phyloP scores from a whole-genome alignment of 78 protist genomes.

The Polysphondylium violaceum region DNA sequence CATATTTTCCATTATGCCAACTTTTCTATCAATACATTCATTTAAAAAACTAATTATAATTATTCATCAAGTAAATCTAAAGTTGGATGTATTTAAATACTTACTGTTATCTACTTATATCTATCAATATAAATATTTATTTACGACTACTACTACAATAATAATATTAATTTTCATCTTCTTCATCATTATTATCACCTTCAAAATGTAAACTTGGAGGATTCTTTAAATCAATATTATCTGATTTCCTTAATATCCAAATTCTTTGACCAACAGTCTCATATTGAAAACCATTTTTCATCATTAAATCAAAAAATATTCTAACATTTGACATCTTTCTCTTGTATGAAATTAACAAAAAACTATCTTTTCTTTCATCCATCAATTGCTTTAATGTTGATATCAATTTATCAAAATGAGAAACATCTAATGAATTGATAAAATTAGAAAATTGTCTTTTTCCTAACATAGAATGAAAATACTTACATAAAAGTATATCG shows the following conservation, averaged over 20 bases:
- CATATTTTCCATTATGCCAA: too few relatives aligned
- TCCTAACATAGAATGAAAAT: too few relatives aligned
- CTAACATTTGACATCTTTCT: constrained; percentile 32
- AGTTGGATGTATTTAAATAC: neutral
- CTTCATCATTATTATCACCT: too few relatives aligned
- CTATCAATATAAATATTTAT: neutral
- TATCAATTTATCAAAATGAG: constrained; percentile 45
- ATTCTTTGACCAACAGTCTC: constrained; percentile 19
- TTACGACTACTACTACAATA: too few relatives aligned
- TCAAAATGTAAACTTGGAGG: too few relatives aligned
- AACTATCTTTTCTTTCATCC: constrained; percentile 29
- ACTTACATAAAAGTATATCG: constrained; percentile 68
- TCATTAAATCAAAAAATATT: constrained; percentile 40
- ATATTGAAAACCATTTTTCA: constrained; percentile 48
- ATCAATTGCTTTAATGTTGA: constrained; percentile 38
- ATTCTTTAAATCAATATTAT: too few relatives aligned
- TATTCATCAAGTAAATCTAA: neutral
- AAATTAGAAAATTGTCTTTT: neutral
- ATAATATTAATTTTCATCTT: too few relatives aligned
- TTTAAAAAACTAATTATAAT: neutral
- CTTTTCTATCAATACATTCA: too few relatives aligned
- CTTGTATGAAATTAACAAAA: constrained; percentile 54
- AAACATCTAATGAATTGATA: constrained; percentile 28
- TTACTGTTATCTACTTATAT: neutral
- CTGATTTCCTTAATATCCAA: constrained; percentile 29